Base-by-base conservation (phyloP, 495 filamentous ascomycete genomes). In the Podospora bellae-mahoneyi region DNA sequence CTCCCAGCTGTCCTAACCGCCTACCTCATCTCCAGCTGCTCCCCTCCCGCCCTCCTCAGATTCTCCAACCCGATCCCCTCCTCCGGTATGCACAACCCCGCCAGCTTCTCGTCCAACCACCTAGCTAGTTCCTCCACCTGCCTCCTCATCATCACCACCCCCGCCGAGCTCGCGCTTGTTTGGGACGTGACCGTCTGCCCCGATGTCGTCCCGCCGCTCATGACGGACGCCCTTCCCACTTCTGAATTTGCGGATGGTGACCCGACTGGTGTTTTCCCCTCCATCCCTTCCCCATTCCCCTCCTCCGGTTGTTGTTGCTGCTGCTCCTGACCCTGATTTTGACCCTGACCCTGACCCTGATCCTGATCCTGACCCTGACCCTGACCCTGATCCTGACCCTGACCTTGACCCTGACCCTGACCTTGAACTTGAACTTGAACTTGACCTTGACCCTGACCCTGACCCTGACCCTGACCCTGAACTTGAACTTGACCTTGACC, bases 71-170 rank as follows among this genome's bases (percentile, higher is more conserved):
- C 76, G 4, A 81, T 71, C 27, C 77, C 78, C 66, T 83, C 81
- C 66, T 82, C 81, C 2, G 82, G 77, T 54, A 82, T 78, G 15
- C 69, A 74, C 39, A 84, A 62, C 20, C 76, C 68, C 4, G 78
- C 78, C 2, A 84, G 69, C 66, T 74, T 77, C 23, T 80, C 78
- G 59, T 84, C 81, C 65, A 84, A 70, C 76, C 77, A 80, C 23
- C 77, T 73, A 57, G 79, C 82, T 53, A 84, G 70, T 69, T 83
- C 81, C 69, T 82, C 80, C 54, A 82, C 82, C 34, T 82, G 81
- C 48, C 82, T 72, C 32, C 81, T 70, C 79, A 80, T 78, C 16
- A 72, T 75, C 53, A 78, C 71, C 26, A 78, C 81, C 4, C 10
- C 61, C 5, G 32, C 16, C 4, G 61, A 26, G 30, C 18, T 65